Evolutionary conservation across 1,284 basidiomycete genomes (phyloP), one percentile per base, ranked within the genome.

Genomic region (Phlebopus sp.): DNA sequence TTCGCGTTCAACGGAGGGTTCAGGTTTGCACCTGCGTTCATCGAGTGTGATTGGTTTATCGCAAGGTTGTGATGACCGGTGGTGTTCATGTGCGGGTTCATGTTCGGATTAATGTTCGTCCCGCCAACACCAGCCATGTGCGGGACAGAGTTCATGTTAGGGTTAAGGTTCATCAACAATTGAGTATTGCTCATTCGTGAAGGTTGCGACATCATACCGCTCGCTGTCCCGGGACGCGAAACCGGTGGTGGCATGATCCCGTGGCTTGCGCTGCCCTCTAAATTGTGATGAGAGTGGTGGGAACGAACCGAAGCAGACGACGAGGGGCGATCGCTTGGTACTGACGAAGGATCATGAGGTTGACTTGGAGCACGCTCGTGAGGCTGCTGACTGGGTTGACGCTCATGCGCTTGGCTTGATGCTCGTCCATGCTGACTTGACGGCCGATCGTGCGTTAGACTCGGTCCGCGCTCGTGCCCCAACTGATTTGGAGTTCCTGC

Each of bases 271-370:
- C 18, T 25, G 36, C 50, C 17, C 17, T 65, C 62, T 37, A 52
- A 55, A 35, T 51, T 30, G n/a, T 42, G 45, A 36, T 64, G 60
- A 0, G 58, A 54, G 44, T 65, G 63, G n/a, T 59, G 63, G 3
- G 63, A 65, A 38, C 64, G 64, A n/a, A 46, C 56, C 11, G 61
- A 67, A 6, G 62, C 54, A 4, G 64, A 62, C 5, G 62, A 63
- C 8, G 57, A 60, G 3, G 60, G 63, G 2, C 60, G 55, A 47
- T 63, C 63, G 9, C 38, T 37, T 21, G 51, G 52, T 25, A 57
- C 32, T 11, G 44, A 15, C 11, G 49, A 17, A 8, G 52, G 38
- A 47, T 64, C 58, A 18, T 52, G 62, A 31, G 58, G 46, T 49
- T 56, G 58, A 45, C 55, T 62, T 5, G 47, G 52, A 4, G 57